Evolutionary conservation across 2,329 filamentous ascomycete species (phyloP).

Genomic region (Boeremia exigua): DNA sequence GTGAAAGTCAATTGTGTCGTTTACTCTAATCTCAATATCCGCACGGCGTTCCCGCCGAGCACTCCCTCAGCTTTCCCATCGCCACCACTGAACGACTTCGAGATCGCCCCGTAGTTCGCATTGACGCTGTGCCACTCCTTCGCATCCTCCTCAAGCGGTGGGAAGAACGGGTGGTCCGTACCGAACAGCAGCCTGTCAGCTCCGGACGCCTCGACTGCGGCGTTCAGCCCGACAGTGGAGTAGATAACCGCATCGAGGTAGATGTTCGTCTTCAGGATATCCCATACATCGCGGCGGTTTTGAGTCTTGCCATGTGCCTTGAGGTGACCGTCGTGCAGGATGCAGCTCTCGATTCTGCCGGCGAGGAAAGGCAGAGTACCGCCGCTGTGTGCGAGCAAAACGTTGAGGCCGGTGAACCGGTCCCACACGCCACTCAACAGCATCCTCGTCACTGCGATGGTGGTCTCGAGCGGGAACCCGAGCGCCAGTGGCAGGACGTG

Average conservation of each 20-base stretch:
- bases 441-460: conserved; percentile 87
- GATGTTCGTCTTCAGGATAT: conserved; percentile 74
- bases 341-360: conserved; percentile 85
- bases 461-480: conserved; percentile 91
- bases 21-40: conserved; percentile 52
- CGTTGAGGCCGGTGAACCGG: conserved; percentile 68
- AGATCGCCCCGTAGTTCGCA: conserved; percentile 64
- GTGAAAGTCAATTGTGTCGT: not conserved
- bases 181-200: conserved; percentile 77
- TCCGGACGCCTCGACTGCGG: conserved; percentile 71
- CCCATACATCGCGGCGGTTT: conserved; percentile 66
- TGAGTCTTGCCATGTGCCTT: conserved; percentile 66
- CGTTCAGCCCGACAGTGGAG: conserved; percentile 73
- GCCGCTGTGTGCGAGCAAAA: conserved; percentile 86
- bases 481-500: conserved; percentile 86
- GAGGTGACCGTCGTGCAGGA: conserved; percentile 80
- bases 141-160: conserved; percentile 69
- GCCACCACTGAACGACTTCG: conserved; percentile 55
- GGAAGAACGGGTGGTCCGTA: conserved; percentile 85
- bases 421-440: conserved; percentile 87
- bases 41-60: conserved; percentile 66
- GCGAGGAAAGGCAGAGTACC: conserved; percentile 89
- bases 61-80: conserved; percentile 58
- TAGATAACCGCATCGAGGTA: conserved; percentile 90
- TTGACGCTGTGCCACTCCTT: conserved; percentile 74